Base-by-base conservation (phyloP, 306 rosid genomes). In the Spatholobus suberectus region DNA sequence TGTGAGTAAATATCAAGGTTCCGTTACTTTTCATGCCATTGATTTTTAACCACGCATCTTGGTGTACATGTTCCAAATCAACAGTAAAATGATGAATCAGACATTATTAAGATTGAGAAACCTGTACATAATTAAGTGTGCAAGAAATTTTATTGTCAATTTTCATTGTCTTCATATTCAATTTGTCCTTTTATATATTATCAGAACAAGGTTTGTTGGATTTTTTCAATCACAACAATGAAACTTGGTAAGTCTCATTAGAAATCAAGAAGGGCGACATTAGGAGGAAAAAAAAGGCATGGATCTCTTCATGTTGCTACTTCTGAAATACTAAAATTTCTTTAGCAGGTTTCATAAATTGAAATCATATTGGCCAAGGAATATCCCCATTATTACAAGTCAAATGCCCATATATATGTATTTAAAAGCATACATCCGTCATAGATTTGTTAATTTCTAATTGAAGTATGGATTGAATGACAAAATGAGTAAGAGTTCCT, bases 261-360 rank as follows among this genome's bases (percentile, higher is more conserved):
- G 55, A 21, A 67, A 67, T 46, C 71, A 51, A 26, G 47, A 51
- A 73, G n/a, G 17, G 40, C 20, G 4, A 73, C 29, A 74, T 4
- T 4, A 20, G 70, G 3, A 46, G 7, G 29, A 4, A 6, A 1
- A 35, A 62, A 23, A 61, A 41, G 61, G 4, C 52, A 40, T 40
- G 59, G 6, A 78, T 38, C 69, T 26, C 74, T 23, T 63, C 12
- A 5, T 29, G 70, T 52, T 51, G 68, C 34, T 59, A 83, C 79
- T 72, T 23, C 27, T 73, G 34, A 82, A 51, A 55, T 40, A 74
- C 35, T 49, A n/a, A 81, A 38, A 47, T 73, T 73, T 73, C 11
- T 73, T 21, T 14, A 63, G 80, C 52, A 38, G 63, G 43, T 75
- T 4, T 57, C 59, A 76, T 21, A 57, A 46, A 29, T 41, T 46